phyloP scores from a whole-genome alignment of 1,284 basidiomycete genomes.

The Pseudozyma pruni region DNA sequence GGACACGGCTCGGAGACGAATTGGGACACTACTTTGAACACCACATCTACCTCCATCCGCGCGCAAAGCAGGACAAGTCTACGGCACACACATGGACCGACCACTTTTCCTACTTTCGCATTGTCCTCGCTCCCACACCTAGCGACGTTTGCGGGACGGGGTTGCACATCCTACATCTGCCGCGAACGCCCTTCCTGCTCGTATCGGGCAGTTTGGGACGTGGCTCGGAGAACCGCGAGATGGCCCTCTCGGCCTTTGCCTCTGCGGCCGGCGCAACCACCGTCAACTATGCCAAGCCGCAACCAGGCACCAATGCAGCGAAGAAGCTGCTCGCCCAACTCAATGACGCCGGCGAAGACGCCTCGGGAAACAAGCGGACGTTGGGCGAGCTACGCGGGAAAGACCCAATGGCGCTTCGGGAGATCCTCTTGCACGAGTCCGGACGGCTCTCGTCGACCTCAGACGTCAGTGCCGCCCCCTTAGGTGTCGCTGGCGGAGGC shows the following conservation, averaged over 20 bases:
- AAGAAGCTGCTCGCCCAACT: slow-evolving; percentile 28
- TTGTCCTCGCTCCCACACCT: slow-evolving; percentile 36
- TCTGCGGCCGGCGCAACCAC: slow-evolving; percentile 34
- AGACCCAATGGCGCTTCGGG: slow-evolving; percentile 44
- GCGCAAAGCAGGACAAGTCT: neutral
- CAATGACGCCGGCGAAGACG: slow-evolving; percentile 29
- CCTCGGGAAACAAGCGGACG: slow-evolving; percentile 21
- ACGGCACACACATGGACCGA: slow-evolving; percentile 21
- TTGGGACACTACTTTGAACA: slow-evolving; percentile 53
- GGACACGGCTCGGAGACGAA: slow-evolving; percentile 38
- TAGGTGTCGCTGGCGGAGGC: slow-evolving; percentile 43
- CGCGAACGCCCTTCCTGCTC: slow-evolving; percentile 45
- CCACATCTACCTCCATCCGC: slow-evolving; percentile 44
- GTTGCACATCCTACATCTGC: slow-evolving; percentile 47
- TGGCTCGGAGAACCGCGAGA: slow-evolving; percentile 38
- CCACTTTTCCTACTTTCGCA: slow-evolving; percentile 46
- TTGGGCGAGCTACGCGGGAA: slow-evolving; percentile 52
- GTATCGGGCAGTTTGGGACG: slow-evolving; percentile 45
- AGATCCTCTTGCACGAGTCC: slow-evolving; percentile 42
- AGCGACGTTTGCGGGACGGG: slow-evolving; percentile 47
- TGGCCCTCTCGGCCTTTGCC: slow-evolving; percentile 46
- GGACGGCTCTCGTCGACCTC: slow-evolving; percentile 26
- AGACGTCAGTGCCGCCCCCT: slow-evolving; percentile 24
- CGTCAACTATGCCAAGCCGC: slow-evolving; percentile 39
- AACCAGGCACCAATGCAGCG: slow-evolving; percentile 19